Evolutionary conservation across 108 stramenopile genomes (phyloP), one percentile per base, ranked within the genome.

Genomic region (Poteriospumella lacustris): DNA sequence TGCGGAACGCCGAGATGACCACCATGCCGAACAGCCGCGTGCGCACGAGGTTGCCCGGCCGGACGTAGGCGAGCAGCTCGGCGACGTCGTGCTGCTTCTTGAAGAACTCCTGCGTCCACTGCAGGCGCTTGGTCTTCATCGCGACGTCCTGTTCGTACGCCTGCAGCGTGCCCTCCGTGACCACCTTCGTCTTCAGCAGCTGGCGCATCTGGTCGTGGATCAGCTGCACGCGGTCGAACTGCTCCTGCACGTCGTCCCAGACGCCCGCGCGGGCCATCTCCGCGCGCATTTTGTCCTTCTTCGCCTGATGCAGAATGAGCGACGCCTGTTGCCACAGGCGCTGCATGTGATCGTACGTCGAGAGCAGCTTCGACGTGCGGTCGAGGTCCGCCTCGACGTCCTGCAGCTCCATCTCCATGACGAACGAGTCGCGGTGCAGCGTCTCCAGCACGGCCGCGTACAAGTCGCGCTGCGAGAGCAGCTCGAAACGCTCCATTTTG

Each of bases 231-330:
- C 58, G 56, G 42, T 85, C 72, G 42, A 34, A 42, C 0, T 40
- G 33, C 64, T 76, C 75, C 38, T 76, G 43, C 19, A 79, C 79
- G 2, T 41, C 56, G 26, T 58, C 43, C 29, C 68, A 42, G 24
- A 0, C 82, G 43, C 84, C 84, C 39, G 47, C 78, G 29, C 76
- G 76, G 12, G 67, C 43, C 47, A 86, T 79, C 34, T 86, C 85
- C 33, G 81, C 76, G 58, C 60, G 33, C 5, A 62, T 83, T 36
- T 82, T 75, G 26, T 82, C 79, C 31, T 38, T 78, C 59, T 43
- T 76, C 28, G 81, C 85, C 56, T 82, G 47, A 56, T 44, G 44
- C 0, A 82, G 79, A 1, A 84, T 70, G 40, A 78, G 80, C 9
- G 40, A 34, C 28, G 79, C 84, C 39, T 82, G n/a, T 34, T 75